Evolutionary conservation across 192 early-diverging fungal genomes (phyloP).

Genomic region (Obelidium mucronatum): DNA sequence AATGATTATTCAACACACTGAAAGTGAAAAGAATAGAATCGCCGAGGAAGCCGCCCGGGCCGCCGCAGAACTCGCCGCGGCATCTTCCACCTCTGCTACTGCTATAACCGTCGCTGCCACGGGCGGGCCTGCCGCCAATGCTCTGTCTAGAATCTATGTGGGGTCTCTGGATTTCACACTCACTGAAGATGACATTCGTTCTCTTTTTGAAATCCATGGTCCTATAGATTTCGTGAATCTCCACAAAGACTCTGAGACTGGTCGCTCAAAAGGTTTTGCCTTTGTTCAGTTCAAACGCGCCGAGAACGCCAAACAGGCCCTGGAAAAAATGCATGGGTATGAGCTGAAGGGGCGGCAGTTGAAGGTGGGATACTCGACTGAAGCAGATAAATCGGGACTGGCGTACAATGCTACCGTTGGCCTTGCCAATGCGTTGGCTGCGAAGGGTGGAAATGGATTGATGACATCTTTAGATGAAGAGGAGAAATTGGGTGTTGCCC

Average conservation of each 20-base stretch:
- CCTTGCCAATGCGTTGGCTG: not conserved
- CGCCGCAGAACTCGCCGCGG: too few relatives aligned
- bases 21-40: slow-evolving; percentile 91
- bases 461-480: slow-evolving; percentile 44
- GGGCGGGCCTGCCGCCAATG: too few relatives aligned
- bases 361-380: slow-evolving; percentile 77
- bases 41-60: slow-evolving; percentile 52
- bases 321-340: slow-evolving; percentile 84
- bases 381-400: slow-evolving; percentile 39
- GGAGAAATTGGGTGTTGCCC: slow-evolving; percentile 66
- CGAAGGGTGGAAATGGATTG: not conserved
- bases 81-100: too few relatives aligned
- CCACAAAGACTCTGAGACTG: slow-evolving; percentile 75
- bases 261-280: slow-evolving; percentile 77
- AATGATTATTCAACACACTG: slow-evolving; percentile 89
- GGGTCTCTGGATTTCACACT: slow-evolving; percentile 56
- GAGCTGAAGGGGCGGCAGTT: slow-evolving; percentile 80
- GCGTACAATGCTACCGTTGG: too few relatives aligned
- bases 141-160: slow-evolving; percentile 52
- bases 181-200: slow-evolving; percentile 73
- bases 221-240: slow-evolving; percentile 83
- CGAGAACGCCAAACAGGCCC: slow-evolving; percentile 77
- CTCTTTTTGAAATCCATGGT: slow-evolving; percentile 87
- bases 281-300: slow-evolving; percentile 81
- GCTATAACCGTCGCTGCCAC: too few relatives aligned